Evolutionary conservation across 192 early-diverging fungal genomes (phyloP), one percentile per base, ranked within the genome.

Genomic region (Backusella macrospora): DNA sequence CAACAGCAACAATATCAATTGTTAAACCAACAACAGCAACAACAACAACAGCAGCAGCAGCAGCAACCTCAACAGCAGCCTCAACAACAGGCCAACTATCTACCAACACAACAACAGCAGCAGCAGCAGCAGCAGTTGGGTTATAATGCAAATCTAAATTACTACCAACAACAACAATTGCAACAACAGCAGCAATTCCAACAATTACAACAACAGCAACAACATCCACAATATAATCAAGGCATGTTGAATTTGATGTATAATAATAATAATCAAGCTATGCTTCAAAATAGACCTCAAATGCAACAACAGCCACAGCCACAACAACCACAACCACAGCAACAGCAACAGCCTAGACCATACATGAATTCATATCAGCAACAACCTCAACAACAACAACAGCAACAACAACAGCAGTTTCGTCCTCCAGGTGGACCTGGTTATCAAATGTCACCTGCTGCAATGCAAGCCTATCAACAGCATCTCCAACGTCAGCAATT

Each of bases 381-480:
- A 46, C 45, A 46, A 12, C 45, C 7, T 8, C 45, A 46, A 46
- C 45, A 46, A 46, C 45, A 46, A 12, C 45, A 46, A 46, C 45
- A 1, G 0, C 64, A 65, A 65, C 64, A 65, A 1, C 39, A 16
- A 12, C 64, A 37, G 6, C 38, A 39, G 34, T 6, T 39, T n/a
- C 34, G 39, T 39, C 37, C 37, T 39, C 64, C 14, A 65, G 37
- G n/a, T 18, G 52, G 52, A 8, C 21, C 13, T 59, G 52, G 12
- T 9, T 55, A 55, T 21, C 37, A 65, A 14, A 40, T 65, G 64
- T 65, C 64, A 9, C 64, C 64, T 7, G 37, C 34, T 40, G 64
- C 64, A 10, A 65, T 65, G 64, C 64, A 65, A 38, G 64, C 64
- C 37, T 65, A 65, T 12, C 64, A 65, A 38, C 64, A 65, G 10